Evolutionary conservation across 257 asterid species (phyloP), one percentile per base, ranked within the genome.

Genomic region (Linderniella brevidens): DNA sequence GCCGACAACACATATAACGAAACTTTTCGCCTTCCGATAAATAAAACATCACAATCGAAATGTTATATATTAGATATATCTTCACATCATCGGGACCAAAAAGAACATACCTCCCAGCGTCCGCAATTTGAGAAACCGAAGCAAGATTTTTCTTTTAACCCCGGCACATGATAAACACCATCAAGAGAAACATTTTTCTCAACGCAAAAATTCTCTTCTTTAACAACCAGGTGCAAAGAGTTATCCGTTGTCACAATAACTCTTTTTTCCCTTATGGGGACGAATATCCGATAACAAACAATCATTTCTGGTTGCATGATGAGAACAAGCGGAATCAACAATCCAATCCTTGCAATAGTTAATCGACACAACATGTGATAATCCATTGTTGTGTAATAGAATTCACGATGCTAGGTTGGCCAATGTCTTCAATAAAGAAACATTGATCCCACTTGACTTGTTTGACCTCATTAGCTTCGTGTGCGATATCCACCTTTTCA

Each of bases 291-390:
- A 63, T 3, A 63, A 13, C 13, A 53, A 8, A 2, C 40, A 8
- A 36, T 0, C 62, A 55, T 54, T 50, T 25, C 64, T 0, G n/a
- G 52, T 54, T 38, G 37, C 55, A 55, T 59, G 53, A 41, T 52
- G 58, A 41, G 49, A 64, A n/a, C 57, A 53, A 19, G 49, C 44
- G 4, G 57, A 64, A 46, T 64, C 64, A 19, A 64, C 1, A 1
- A 48, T 56, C 41, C 41, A 48, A 1, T 56, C 61, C 46, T 48
- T 32, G 36, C 7, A 20, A 15, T 48, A 38, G 35, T 57, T 36
- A 4, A 25, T 25, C 2, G 50, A 40, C n/a, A n/a, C n/a, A n/a
- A n/a, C n/a, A n/a, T n/a, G n/a, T n/a, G n/a, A n/a, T n/a, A n/a
- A n/a, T n/a, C n/a, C n/a, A n/a, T n/a, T n/a, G n/a, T n/a, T n/a